Conservation (phyloP, 345 rosid species). For the Citrus glauca region DNA sequence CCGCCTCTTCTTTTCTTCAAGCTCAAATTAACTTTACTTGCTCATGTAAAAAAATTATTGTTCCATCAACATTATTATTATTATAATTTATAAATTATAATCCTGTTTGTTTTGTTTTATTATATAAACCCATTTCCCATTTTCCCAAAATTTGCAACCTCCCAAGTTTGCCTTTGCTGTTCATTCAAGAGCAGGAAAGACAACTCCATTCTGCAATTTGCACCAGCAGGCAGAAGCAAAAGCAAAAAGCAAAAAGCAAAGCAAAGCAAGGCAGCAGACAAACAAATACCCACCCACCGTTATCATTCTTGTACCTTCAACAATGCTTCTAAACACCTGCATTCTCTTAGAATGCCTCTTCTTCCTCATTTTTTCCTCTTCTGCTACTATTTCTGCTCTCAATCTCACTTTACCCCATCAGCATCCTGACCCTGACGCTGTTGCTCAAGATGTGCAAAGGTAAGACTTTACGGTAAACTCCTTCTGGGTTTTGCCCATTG, state of each 20-base stretch:
- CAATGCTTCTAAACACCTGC: constrained; percentile 35
- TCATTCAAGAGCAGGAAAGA: constrained; percentile 12
- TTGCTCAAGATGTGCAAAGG: constrained; percentile 51
- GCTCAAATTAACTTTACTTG: constrained; percentile 9
- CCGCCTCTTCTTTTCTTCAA: constrained; percentile 12
- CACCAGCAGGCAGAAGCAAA: constrained; percentile 1
- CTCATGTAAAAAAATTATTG: neutral
- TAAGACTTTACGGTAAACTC: constrained; percentile 9
- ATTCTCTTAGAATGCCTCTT: constrained; percentile 38
- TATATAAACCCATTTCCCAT: constrained; percentile 29
- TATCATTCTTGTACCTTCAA: constrained; percentile 16
- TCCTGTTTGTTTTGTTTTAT: constrained; percentile 5
- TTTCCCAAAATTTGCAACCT: constrained; percentile 20
- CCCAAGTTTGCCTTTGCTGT: constrained; percentile 17
- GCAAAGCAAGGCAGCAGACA: neutral
- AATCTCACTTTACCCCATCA: constrained; percentile 58
- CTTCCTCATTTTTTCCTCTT: constrained; percentile 3
- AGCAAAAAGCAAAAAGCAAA: neutral
- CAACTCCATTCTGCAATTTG: neutral
- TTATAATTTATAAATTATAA: constrained; percentile 3
- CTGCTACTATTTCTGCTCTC: constrained; percentile 12
- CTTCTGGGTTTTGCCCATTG: constrained; percentile 11
- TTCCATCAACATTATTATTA: neutral
- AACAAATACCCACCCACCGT: neutral
- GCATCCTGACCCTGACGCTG: constrained; percentile 54